Conservation (phyloP, 306 rosid genomes). For the Arachis stenosperma region DNA sequence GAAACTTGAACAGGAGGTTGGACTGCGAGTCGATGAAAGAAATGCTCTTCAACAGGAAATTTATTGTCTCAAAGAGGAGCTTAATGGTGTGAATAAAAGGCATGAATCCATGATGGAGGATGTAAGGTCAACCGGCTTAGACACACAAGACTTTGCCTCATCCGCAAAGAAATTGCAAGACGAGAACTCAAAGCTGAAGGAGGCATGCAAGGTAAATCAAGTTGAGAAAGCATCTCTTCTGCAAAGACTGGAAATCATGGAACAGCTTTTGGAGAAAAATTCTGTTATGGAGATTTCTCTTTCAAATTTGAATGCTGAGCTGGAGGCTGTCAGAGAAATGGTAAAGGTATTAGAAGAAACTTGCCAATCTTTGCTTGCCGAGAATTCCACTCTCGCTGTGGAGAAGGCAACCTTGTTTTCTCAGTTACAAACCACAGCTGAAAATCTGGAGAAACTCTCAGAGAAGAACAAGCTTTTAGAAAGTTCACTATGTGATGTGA, state of each 20-base stretch:
- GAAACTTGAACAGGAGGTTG: conserved; percentile 78
- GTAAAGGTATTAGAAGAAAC: conserved; percentile 66
- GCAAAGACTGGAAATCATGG: conserved; percentile 73
- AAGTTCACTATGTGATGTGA: conserved; percentile 75
- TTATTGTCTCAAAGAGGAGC: conserved; percentile 80
- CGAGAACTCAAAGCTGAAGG: conserved; percentile 73
- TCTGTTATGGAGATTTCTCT: conserved; percentile 71
- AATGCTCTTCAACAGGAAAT: conserved; percentile 92
- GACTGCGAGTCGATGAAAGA: conserved; percentile 70
- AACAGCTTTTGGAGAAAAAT: conserved; percentile 73
- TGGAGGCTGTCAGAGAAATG: conserved; percentile 61
- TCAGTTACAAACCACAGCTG: conserved; percentile 62
- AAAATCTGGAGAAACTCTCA: conserved; percentile 61
- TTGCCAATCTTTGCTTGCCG: conserved; percentile 65
- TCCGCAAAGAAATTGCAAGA: conserved; percentile 73
- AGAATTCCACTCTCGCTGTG: conserved; percentile 65
- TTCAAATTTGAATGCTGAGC: conserved; percentile 69
- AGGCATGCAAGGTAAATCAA: conserved; percentile 52
- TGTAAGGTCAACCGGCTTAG: conserved; percentile 70
- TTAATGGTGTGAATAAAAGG: conserved; percentile 55
- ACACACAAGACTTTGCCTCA: conserved; percentile 58
- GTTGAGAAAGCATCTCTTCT: conserved; percentile 63
- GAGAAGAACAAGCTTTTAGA: conserved; percentile 69
- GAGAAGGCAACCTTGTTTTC: conserved; percentile 70
- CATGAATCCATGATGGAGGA: conserved; percentile 64